Evolutionary conservation across 2,329 filamentous ascomycete species (phyloP), one percentile per base, ranked within the genome.

Genomic region (Colletotrichum tropicicola): DNA sequence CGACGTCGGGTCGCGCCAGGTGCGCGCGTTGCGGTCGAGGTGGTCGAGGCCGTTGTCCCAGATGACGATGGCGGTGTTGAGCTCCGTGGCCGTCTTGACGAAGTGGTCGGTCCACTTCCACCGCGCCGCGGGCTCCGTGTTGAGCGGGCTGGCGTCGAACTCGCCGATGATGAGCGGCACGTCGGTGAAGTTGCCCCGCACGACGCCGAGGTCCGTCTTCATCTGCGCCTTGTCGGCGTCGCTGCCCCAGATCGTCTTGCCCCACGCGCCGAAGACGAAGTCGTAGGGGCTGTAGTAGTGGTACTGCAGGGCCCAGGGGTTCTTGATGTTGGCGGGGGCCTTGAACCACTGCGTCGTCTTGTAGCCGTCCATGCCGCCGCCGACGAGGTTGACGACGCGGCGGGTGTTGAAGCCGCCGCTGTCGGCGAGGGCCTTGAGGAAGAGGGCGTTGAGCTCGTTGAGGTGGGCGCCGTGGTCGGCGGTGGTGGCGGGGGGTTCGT

Each of bases 1-100:
- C 0, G 80, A 79, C 0, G 82, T 79, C 0, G 77, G 74, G 65
- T 89, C 87, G 17, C 82, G 77, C 85, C 85, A 89, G 3, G 70
- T 68, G 47, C 80, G 78, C 0, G 80, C 76, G 3, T 74, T 74
- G 37, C 87, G 83, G 68, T 89, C 78, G 10, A 88, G 77, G 41
- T 86, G 83, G 68, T 88, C 86, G 3, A 78, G 71, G 0, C 87
- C 86, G 62, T 88, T 89, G 70, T 89, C 87, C 87, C 87, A 89
- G 6, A 89, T 71, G 1, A 88, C 76, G 4, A 82, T 79, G 1
- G 82, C 74, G 7, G 84, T 85, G 65, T 83, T 78, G 68, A 86
- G 83, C 47, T 82, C 79, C 1, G 75, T 77, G 0, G 83, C 82
- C 0, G 79, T 82, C 27, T 80, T 80, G 19, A 83, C 73, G 56